Base-by-base conservation (phyloP, 2,329 filamentous ascomycete genomes). In the Cladosporium sp. region DNA sequence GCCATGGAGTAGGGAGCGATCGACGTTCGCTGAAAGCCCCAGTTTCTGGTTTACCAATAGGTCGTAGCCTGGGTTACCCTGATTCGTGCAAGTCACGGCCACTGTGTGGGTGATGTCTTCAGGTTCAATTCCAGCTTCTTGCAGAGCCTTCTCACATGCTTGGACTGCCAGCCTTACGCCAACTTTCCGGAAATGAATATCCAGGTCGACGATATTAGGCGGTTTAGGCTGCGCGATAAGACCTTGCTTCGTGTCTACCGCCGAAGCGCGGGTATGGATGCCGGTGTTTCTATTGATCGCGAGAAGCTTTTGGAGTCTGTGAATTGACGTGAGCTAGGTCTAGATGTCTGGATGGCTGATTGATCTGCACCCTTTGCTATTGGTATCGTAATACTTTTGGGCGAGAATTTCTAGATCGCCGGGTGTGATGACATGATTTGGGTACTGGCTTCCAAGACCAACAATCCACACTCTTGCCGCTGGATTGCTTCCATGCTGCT, bases 1-100 rank as follows among this genome's bases (percentile, higher is more conserved):
- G 11, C 69, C 69, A 15, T 67, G 59, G 1, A 72, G 54, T 1
- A 71, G 57, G 1, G 59, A 60, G 12, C 67, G 55, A 18, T 71
- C 63, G 4, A 66, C 66, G 8, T 57, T 54, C n/a, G 53, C 35
- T 9, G 35, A 49, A 7, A 71, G 53, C 0, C 61, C 55, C 8
- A 72, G 61, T 19, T 58, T 56, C 32, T 64, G 57, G n/a, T 60
- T 56, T 8, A 72, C 68, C 2, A 67, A 58, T 8, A 67, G 55
- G 22, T 71, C 69, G 41, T 65, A 69, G 3, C 69, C 68, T 1
- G 69, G 69, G 13, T 61, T 67, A n/a, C 65, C 64, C 22, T 65
- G 60, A 18, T 62, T 62, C 8, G 68, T 71, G 33, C 66, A 67
- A 9, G 67, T 70, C 11, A 69, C 67, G 32, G 64, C 67, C 7